phyloP scores from a whole-genome alignment of 2,329 filamentous ascomycete species.

The Pochonia chlamydosporia region DNA sequence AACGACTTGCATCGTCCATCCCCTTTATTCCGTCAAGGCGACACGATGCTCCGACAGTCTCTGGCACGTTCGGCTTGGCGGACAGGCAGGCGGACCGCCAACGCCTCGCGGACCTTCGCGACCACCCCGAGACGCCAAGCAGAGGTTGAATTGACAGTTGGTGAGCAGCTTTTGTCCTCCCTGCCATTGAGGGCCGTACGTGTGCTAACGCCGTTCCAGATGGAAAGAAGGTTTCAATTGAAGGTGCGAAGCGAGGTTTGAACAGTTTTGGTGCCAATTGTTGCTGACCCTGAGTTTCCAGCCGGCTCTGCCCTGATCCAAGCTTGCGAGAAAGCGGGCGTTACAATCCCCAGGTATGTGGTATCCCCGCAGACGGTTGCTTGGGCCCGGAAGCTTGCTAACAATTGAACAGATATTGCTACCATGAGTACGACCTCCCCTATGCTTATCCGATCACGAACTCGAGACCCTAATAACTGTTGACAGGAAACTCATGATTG shows the following conservation, averaged over 20 bases:
- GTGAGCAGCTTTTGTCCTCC: constrained; percentile 39
- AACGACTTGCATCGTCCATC: constrained; percentile 30
- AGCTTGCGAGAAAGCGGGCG: constrained; percentile 96
- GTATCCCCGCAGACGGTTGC: neutral
- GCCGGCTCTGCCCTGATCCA: constrained; percentile 96
- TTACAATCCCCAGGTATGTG: constrained; percentile 70
- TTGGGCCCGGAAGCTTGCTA: neutral
- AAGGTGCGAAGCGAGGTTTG: constrained; percentile 57
- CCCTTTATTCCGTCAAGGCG: constrained; percentile 47
- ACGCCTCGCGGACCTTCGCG: constrained; percentile 72
- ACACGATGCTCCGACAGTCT: constrained; percentile 64
- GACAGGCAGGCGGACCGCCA: constrained; percentile 52
- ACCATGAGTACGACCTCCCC: constrained; percentile 73
- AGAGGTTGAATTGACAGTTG: constrained; percentile 95
- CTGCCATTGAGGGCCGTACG: constrained; percentile 22
- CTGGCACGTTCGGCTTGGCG: constrained; percentile 64
- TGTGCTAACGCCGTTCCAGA: constrained; percentile 50
- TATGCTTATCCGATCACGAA: constrained; percentile 15
- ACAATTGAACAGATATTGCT: constrained; percentile 72
- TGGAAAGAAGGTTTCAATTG: constrained; percentile 96
- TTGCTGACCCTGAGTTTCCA: constrained; percentile 39
- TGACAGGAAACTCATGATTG: constrained; percentile 90
- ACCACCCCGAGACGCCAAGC: constrained; percentile 72
- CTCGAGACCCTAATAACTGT: constrained; percentile 33
- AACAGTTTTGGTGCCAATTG: constrained; percentile 10